These are phyloP conservation scores for Cystoisospora suis DNA, from an alignment of 169 alveolate species.

Conservation along the genomic window DNA sequence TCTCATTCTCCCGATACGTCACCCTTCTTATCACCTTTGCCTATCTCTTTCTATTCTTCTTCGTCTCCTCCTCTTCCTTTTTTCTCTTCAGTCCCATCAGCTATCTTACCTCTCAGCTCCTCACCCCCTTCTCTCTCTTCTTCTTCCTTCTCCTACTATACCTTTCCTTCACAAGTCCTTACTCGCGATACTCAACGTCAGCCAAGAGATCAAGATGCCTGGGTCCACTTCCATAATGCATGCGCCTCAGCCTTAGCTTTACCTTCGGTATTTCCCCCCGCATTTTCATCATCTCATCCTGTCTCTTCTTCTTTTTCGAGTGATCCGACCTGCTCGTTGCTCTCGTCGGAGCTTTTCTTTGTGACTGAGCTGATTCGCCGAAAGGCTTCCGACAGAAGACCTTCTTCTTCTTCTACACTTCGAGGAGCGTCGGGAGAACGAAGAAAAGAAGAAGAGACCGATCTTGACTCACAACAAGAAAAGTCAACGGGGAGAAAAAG, in stretches of 20 bases:
- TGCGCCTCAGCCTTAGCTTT: not conserved
- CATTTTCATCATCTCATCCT: too few relatives aligned
- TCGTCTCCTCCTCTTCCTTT: not conserved
- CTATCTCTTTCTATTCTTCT: not conserved
- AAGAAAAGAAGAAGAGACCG: too few relatives aligned
- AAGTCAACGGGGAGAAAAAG: too few relatives aligned
- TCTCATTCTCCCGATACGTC: not conserved
- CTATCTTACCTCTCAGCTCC: not conserved
- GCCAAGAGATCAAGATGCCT: not conserved
- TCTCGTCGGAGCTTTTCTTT: too few relatives aligned
- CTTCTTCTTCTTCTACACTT: too few relatives aligned
- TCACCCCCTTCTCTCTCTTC: not conserved
- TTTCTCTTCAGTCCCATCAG: not conserved
- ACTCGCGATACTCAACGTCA: conserved; percentile 9
- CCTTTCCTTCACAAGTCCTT: not conserved
- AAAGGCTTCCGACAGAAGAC: too few relatives aligned
- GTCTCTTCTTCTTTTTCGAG: too few relatives aligned
- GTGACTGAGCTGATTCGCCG: too few relatives aligned
- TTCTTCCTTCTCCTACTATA: not conserved
- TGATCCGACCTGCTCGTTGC: too few relatives aligned
- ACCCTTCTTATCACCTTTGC: not conserved
- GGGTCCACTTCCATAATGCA: conserved; percentile 15
- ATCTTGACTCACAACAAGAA: too few relatives aligned
- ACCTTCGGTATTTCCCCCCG: not conserved
- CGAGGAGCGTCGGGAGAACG: too few relatives aligned